Base-by-base conservation (phyloP, 352 stramenopile species). In the Elongisporangium anandrum region DNA sequence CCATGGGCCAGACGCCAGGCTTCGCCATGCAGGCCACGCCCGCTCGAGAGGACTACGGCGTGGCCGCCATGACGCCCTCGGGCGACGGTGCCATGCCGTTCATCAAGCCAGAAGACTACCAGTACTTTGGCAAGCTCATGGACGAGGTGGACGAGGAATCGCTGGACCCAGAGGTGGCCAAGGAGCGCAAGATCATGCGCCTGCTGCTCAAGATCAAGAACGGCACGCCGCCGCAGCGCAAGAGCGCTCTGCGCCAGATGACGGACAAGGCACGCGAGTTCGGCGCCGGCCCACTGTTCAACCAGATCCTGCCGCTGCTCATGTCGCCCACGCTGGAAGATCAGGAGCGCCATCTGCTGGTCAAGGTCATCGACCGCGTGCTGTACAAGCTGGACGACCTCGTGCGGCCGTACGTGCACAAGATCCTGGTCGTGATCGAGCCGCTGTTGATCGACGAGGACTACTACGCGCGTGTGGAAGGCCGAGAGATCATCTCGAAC, bases 201-300 rank as follows among this genome's bases (percentile, higher is more conserved):
- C 65, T 99, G 38, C 66, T 99, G 57, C 81, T 99, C 2, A 99
- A 99, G 63, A 99, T 99, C 61, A 99, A 99, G 83, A 99, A 98
- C 66, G 98, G 98, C 16, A 98, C 95, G 1, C 97, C 98, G 2
- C 96, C 96, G 5, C 97, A 99, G 75, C 85, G 98, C 38, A 98
- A 98, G 73, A 97, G 91, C 4, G 92, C 93, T 3, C 88, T 98
- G 69, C 88, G 95, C 19, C 94, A 98, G 73, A 98, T 99, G 49
- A 98, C 97, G 2, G 96, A 99, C 66, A 98, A 98, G 64, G 97
- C 98, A 7, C 81, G 95, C 16, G 87, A 97, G 22, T 98, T 99
- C 72, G 98, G 97, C 52, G 96, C 98, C 10, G 96, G 94, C 12
- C 87, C 96, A 19, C 77, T 99, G 20, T 99, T 99, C 72, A 98